Percentiles rank a stretch among this genome's conserved stretches.
phyloP scores from a whole-genome alignment of 2,329 filamentous ascomycete genomes.

The Penicillium sp. region DNA sequence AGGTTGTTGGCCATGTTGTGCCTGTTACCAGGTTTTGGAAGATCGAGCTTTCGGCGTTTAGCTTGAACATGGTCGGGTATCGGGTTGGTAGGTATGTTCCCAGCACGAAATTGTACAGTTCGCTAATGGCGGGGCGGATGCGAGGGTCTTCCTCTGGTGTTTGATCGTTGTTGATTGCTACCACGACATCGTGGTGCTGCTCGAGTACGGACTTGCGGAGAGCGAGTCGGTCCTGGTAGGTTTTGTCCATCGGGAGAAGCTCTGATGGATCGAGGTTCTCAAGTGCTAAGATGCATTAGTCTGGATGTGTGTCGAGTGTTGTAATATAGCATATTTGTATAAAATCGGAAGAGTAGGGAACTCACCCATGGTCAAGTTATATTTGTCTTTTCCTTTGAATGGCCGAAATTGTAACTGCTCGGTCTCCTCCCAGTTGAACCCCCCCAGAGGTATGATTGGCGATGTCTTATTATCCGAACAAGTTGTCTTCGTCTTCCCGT shows the following conservation, averaged over 20 bases:
- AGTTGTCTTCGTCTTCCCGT: neutral
- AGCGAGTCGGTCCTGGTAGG: slow-evolving; percentile 53
- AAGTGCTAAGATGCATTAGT: slow-evolving; percentile 44
- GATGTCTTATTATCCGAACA: slow-evolving; percentile 21
- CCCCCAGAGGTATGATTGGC: slow-evolving; percentile 42
- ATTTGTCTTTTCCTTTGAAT: slow-evolving; percentile 62
- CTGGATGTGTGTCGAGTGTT: slow-evolving; percentile 4
- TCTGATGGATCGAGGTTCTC: slow-evolving; percentile 55
- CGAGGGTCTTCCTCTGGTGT: slow-evolving; percentile 35
- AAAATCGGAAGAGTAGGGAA: neutral
- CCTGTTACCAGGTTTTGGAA: slow-evolving; percentile 51
- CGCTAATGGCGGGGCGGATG: slow-evolving; percentile 51
- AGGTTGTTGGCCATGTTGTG: slow-evolving; percentile 40
- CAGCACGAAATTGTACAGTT: slow-evolving; percentile 54
- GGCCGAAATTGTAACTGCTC: slow-evolving; percentile 56
- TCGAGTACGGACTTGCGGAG: slow-evolving; percentile 51
- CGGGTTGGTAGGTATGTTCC: slow-evolving; percentile 57
- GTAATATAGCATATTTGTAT: neutral
- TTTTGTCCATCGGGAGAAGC: slow-evolving; percentile 60
- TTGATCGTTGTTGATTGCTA: slow-evolving; percentile 39
- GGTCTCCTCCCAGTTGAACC: slow-evolving; percentile 54
- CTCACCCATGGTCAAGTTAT: slow-evolving; percentile 64
- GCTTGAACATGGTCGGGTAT: slow-evolving; percentile 55
- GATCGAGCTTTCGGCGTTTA: slow-evolving; percentile 23
- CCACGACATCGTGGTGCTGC: slow-evolving; percentile 43